Evolutionary conservation across 164 flowering plant genomes (phyloP), one percentile per base, ranked within the genome.

Genomic region (Amborella trichopoda): DNA sequence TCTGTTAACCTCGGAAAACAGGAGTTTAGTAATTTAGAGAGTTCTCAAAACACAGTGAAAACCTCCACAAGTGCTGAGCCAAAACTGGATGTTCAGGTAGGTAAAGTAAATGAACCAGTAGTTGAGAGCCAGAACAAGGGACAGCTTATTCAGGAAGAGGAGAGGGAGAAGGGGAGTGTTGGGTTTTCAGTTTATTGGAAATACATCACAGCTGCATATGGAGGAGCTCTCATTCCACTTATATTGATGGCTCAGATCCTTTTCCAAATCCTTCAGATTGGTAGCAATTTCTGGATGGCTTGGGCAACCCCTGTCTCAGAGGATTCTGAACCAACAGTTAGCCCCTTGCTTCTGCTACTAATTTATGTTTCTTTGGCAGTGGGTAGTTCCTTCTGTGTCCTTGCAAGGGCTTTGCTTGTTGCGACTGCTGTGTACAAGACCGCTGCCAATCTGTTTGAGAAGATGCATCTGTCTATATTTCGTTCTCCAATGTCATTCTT

Each of bases 241-340:
- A 73, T 80, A 56, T 48, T 91, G 52, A 47, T 87, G 40, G 56
- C 69, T n/a, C 80, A 70, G 39, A 39, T 69, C 55, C 51, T 74
- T 23, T 83, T 81, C 55, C 82, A 80, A 65, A 2, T 64, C 11
- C 83, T 91, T 63, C 88, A 91, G 53, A 87, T 87, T 49, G 84
- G 72, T 40, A 84, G 96, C 70, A 87, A 91, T 50, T 91, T 82
- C 41, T 91, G 99, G 99, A 91, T 91, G 90, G 89, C 93, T 25
- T 81, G 77, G 90, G 94, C 88, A 24, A 62, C 79, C 56, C 67
- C 67, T 24, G 38, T 25, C 3, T 51, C 66, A 3, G 30, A 28
- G 24, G 51, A 44, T 22, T 36, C 33, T 3, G 23, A 18, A 42
- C 23, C 46, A 20, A 6, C 17, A 3, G 46, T 42, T 17, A 42